A percentile compares a stretch with the other conserved stretches of the same genome.
phyloP scores from a whole-genome alignment of 1,139 yeast species.

The Eremothecium sinecaudum region DNA sequence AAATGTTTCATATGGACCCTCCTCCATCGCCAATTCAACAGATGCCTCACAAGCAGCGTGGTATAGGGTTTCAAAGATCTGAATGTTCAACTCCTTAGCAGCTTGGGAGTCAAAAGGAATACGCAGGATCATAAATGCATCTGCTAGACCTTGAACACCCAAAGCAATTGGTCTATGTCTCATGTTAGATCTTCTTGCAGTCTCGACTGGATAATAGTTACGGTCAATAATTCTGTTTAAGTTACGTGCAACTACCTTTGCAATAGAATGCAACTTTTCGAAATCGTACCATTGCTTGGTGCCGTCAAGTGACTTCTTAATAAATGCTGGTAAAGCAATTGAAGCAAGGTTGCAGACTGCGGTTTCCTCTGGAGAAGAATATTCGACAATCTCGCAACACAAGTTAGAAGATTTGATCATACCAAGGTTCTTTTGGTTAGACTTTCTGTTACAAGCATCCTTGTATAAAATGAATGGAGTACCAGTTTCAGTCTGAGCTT shows the following conservation, averaged over 20 bases:
- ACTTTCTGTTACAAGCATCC: slow-evolving; percentile 75
- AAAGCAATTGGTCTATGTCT: slow-evolving; percentile 78
- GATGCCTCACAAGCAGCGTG: slow-evolving; percentile 82
- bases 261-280: slow-evolving; percentile 56
- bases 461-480: slow-evolving; percentile 87
- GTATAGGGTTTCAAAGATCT: slow-evolving; percentile 81
- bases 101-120: slow-evolving; percentile 70
- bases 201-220: slow-evolving; percentile 67
- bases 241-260: slow-evolving; percentile 67
- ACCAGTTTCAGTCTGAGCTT: slow-evolving; percentile 89
- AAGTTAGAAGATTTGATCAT: slow-evolving; percentile 78
- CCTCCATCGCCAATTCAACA: slow-evolving; percentile 54
- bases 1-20: slow-evolving; percentile 62
- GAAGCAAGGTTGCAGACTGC: slow-evolving; percentile 91
- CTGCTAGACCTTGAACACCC: slow-evolving; percentile 89
- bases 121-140: slow-evolving; percentile 65
- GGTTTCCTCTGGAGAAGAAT: slow-evolving; percentile 77
- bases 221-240: slow-evolving; percentile 70
- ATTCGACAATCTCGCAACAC: slow-evolving; percentile 87
- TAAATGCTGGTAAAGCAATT: slow-evolving; percentile 54
- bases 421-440: slow-evolving; percentile 82
- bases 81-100: slow-evolving; percentile 63
- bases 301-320: slow-evolving; percentile 37
- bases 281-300: slow-evolving; percentile 55
- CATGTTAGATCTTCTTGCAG: slow-evolving; percentile 60